Percentiles rank a stretch among this genome's conserved stretches.
phyloP scores from a whole-genome alignment of 2,329 filamentous ascomycete genomes.

The Ophiocordyceps camponoti-rufipedis region DNA sequence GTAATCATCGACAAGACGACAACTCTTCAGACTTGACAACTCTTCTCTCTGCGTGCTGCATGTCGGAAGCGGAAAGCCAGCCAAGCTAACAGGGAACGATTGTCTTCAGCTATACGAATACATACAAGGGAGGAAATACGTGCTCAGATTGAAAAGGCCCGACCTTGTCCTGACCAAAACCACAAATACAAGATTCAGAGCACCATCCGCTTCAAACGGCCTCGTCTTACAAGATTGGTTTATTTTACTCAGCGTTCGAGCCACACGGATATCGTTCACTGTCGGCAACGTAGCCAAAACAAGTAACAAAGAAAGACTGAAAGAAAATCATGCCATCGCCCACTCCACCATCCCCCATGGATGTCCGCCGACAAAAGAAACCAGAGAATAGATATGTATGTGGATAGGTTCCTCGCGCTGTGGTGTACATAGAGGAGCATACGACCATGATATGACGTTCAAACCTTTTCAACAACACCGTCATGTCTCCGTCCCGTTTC shows the following conservation, averaged over 20 bases:
- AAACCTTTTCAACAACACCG: not conserved
- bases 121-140: too few species aligned
- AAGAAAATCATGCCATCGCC: not conserved
- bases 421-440: not conserved
- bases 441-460: not conserved
- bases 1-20: too few species aligned
- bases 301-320: not conserved
- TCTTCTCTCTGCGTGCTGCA: too few species aligned
- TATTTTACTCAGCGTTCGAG: not conserved
- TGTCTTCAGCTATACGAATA: too few species aligned
- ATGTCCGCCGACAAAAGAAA: constrained; percentile 7
- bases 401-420: not conserved
- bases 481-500: not conserved
- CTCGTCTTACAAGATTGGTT: too few species aligned
- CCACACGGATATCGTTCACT: constrained; percentile 10
- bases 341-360: not conserved
- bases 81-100: too few species aligned
- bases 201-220: not conserved
- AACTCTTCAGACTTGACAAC: too few species aligned
- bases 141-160: not conserved
- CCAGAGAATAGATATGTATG: not conserved
- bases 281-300: constrained; percentile 13
- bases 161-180: too few species aligned
- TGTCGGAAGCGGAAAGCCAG: too few species aligned
- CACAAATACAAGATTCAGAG: too few species aligned